Conservation (phyloP, 2,329 filamentous ascomycete species). For the Monilinia aucupariae region DNA sequence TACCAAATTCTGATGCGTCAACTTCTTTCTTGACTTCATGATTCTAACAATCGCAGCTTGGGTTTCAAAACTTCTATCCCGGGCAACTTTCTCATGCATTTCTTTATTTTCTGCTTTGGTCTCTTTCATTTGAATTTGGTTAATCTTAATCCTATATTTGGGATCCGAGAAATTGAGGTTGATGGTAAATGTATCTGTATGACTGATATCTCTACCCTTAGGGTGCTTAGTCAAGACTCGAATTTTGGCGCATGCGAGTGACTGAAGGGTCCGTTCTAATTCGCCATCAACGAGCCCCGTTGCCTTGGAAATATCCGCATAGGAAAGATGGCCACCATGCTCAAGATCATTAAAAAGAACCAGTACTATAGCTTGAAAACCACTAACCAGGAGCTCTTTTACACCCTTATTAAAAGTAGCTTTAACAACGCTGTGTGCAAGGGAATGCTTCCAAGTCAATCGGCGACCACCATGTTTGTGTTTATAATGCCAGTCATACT, state of each 20-base stretch:
- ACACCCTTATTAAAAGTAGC: constrained; percentile 72
- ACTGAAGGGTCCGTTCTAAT: constrained; percentile 86
- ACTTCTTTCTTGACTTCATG: constrained; percentile 88
- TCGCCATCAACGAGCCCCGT: constrained; percentile 73
- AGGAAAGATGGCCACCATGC: constrained; percentile 59
- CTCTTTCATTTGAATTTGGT: constrained; percentile 96
- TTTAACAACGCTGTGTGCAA: constrained; percentile 85
- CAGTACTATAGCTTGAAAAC: constrained; percentile 86
- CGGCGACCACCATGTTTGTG: constrained; percentile 82
- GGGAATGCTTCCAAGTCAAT: constrained; percentile 83
- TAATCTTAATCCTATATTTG: constrained; percentile 94
- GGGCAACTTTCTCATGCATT: constrained; percentile 82
- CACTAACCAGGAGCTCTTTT: constrained; percentile 87
- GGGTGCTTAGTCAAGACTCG: constrained; percentile 81
- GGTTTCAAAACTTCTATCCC: constrained; percentile 90
- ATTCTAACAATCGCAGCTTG: constrained; percentile 95
- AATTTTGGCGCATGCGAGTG: constrained; percentile 83
- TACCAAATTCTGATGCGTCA: constrained; percentile 81
- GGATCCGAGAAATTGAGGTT: constrained; percentile 72
- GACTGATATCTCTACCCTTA: constrained; percentile 71
- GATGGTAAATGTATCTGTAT: constrained; percentile 77
- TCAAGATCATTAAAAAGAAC: constrained; percentile 77
- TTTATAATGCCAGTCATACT: constrained; percentile 83
- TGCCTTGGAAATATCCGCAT: constrained; percentile 66
- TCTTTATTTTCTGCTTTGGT: constrained; percentile 92